Percentiles rank a stretch among this genome's conserved stretches.
phyloP scores from a whole-genome alignment of 495 filamentous ascomycete species.

The Astrocystis sublimbata region DNA sequence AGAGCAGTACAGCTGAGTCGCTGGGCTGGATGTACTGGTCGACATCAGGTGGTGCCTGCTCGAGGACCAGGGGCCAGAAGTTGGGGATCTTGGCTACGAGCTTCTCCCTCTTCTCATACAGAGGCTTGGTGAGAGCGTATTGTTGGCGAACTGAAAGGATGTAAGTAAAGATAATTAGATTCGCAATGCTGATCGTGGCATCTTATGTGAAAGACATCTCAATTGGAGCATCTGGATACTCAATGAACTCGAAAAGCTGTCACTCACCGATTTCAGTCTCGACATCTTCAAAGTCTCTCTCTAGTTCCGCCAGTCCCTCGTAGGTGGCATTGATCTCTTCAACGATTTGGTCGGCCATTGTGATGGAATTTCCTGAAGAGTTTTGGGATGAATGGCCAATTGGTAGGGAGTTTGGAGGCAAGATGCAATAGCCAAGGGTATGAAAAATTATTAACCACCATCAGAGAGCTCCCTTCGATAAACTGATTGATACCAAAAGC shows the following conservation, averaged over 20 bases:
- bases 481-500: too few species aligned
- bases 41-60: conserved; percentile 77
- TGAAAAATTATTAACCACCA: conserved; percentile 15
- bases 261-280: conserved; percentile 69
- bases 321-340: conserved; percentile 50
- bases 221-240: not conserved
- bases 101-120: conserved; percentile 72
- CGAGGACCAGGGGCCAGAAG: conserved; percentile 89
- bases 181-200: not conserved
- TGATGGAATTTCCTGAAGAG: not conserved
- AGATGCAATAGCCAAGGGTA: not conserved
- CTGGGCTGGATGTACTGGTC: conserved; percentile 80
- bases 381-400: not conserved
- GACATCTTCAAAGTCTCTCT: conserved; percentile 69
- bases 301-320: conserved; percentile 61
- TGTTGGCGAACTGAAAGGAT: conserved; percentile 57
- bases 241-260: not conserved
- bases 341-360: conserved; percentile 45
- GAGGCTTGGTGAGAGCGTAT: conserved; percentile 50
- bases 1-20: conserved; percentile 68
- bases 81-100: conserved; percentile 67
- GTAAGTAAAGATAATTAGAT: conserved; percentile 17
- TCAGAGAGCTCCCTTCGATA: too few species aligned
- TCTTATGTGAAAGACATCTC: not conserved
- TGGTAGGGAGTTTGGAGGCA: not conserved